These are phyloP conservation scores for Phytophthora ramorum DNA, from an alignment of 352 stramenopile genomes.

Conservation along the genomic window DNA sequence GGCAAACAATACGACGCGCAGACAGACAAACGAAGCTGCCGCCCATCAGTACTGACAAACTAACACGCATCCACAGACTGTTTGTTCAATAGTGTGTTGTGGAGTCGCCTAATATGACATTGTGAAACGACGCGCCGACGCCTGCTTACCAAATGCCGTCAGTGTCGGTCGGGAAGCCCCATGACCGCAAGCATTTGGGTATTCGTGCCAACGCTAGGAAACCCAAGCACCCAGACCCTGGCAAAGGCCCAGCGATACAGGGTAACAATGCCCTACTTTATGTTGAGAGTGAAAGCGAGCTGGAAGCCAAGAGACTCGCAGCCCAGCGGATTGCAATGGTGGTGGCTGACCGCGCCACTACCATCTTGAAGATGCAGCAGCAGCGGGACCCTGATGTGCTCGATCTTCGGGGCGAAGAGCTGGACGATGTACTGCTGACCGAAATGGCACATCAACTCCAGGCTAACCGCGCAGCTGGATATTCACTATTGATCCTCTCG, in stretches of 20 bases:
- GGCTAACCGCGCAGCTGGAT: constrained; percentile 46
- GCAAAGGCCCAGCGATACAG: constrained; percentile 3
- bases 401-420: constrained; percentile 51
- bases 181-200: constrained; percentile 4
- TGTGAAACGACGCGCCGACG: constrained; percentile 33
- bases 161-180: constrained; percentile 17
- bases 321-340: constrained; percentile 44
- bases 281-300: constrained; percentile 40
- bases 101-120: constrained; percentile 22
- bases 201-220: constrained; percentile 17
- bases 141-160: constrained; percentile 20
- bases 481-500: constrained; percentile 61
- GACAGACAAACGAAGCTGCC: constrained; percentile 30
- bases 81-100: constrained; percentile 38
- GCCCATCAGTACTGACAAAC: constrained; percentile 35
- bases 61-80: constrained; percentile 31
- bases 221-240: not conserved
- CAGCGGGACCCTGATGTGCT: constrained; percentile 63
- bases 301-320: constrained; percentile 41
- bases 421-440: constrained; percentile 65
- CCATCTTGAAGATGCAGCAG: constrained; percentile 52
- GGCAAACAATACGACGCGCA: constrained; percentile 24
- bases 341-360: constrained; percentile 53
- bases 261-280: constrained; percentile 46
- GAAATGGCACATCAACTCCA: constrained; percentile 65